phyloP scores from a whole-genome alignment of 176 grass and related monocot genomes.

The Oryza meridionalis region DNA sequence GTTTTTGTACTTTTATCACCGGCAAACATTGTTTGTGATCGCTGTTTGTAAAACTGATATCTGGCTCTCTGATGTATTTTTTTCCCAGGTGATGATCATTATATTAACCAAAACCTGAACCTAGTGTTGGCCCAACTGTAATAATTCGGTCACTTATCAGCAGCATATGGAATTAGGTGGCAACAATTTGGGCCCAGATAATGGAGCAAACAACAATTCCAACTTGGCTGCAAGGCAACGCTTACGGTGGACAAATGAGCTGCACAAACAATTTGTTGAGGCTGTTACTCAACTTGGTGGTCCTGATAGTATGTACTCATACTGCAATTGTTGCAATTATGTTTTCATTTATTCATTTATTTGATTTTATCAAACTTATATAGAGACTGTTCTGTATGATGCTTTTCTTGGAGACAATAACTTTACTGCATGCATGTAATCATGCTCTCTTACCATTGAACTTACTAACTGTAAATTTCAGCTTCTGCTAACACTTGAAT shows the following conservation, averaged over 20 bases:
- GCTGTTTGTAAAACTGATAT: background rate
- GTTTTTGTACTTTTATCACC: background rate
- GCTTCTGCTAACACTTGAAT: conserved; percentile 35
- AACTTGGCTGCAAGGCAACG: conserved; percentile 78
- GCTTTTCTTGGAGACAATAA: background rate
- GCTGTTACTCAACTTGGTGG: conserved; percentile 96
- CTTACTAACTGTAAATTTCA: background rate
- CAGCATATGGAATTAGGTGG: conserved; percentile 62
- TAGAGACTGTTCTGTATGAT: background rate
- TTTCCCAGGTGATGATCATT: conserved; percentile 64
- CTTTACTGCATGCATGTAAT: background rate
- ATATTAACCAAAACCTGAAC: conserved; percentile 48
- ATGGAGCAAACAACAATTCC: conserved; percentile 52
- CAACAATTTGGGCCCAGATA: conserved; percentile 49
- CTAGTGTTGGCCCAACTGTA: conserved; percentile 44
- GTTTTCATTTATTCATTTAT: conserved; percentile 7
- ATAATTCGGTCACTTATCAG: conserved; percentile 33
- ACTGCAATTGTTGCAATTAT: background rate
- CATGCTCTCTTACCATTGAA: background rate
- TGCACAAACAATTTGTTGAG: conserved; percentile 92
- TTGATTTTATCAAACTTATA: conserved; percentile 27
- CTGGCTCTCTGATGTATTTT: conserved; percentile 5
- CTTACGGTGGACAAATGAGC: conserved; percentile 92
- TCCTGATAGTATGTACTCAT: conserved; percentile 79
- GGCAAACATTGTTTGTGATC: background rate